These are phyloP conservation scores for Fusarium nygamai DNA, from an alignment of 2,329 filamentous ascomycete genomes.

Conservation along the genomic window DNA sequence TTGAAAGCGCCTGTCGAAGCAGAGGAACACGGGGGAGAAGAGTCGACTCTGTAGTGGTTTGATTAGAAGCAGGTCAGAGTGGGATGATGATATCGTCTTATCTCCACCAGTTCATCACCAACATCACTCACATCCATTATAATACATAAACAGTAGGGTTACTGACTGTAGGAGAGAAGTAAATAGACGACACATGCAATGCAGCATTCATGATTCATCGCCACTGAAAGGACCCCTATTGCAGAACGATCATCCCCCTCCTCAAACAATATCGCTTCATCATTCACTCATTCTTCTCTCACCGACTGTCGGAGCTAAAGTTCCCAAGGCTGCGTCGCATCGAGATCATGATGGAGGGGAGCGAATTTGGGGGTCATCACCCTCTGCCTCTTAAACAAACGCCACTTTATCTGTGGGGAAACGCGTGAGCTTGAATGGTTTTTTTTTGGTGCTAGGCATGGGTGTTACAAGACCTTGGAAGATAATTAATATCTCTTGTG, in stretches of 20 bases:
- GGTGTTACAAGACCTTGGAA: not conserved
- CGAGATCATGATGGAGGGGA: constrained; percentile 22
- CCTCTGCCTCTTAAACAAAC: constrained; percentile 7
- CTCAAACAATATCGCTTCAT: not conserved
- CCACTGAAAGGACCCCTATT: constrained; percentile 23
- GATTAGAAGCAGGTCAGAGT: constrained; percentile 2
- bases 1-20: not conserved
- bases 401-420: constrained; percentile 41
- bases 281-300: constrained; percentile 20
- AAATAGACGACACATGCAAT: not conserved
- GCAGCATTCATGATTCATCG: not conserved
- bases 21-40: constrained; percentile 16
- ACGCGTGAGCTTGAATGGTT: constrained; percentile 37
- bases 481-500: not conserved
- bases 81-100: constrained; percentile 28
- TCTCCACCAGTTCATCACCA: constrained; percentile 27
- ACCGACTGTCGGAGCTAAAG: constrained; percentile 40
- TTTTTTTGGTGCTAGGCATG: constrained; percentile 20
- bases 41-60: not conserved
- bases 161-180: not conserved
- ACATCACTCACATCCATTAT: not conserved
- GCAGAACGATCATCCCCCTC: constrained; percentile 5
- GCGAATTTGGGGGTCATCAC: constrained; percentile 25
- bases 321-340: constrained; percentile 30
- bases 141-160: not conserved